phyloP scores from a whole-genome alignment of 2,329 filamentous ascomycete genomes.

The Grosmannia clavigera region DNA sequence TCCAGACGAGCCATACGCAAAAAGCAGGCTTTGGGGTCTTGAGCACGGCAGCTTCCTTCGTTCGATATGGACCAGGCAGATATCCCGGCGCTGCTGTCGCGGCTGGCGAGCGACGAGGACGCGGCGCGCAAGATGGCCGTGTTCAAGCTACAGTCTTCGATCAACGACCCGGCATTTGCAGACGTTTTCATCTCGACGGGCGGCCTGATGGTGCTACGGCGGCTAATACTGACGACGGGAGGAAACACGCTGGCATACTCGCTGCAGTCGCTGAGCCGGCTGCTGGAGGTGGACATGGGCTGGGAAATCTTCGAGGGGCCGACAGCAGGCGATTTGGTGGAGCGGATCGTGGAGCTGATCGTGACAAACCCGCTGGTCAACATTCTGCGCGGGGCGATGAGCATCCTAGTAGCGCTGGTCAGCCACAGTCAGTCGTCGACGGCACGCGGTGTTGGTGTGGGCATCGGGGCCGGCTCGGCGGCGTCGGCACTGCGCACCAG shows the following conservation, averaged over 20 bases:
- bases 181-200: constrained; percentile 90
- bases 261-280: constrained; percentile 71
- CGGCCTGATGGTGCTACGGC: constrained; percentile 68
- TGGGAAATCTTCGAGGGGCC: constrained; percentile 74
- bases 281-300: constrained; percentile 94
- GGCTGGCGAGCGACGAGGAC: constrained; percentile 63
- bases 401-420: constrained; percentile 86
- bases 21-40: too few relatives aligned
- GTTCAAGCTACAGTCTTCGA: constrained; percentile 91
- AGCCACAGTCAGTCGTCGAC: constrained; percentile 62
- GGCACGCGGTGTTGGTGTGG: constrained; percentile 16
- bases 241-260: constrained; percentile 96
- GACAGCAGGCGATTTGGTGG: constrained; percentile 52
- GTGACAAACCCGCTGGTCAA: constrained; percentile 95
- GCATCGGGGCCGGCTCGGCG: constrained; percentile 3
- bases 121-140: constrained; percentile 95
- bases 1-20: too few relatives aligned
- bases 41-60: too few relatives aligned
- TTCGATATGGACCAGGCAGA: constrained; percentile 50
- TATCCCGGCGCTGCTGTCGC: constrained; percentile 51
- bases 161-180: constrained; percentile 92
- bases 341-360: constrained; percentile 77
- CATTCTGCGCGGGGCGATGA: constrained; percentile 92
- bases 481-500: constrained; percentile 17
- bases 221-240: constrained; percentile 70